Base-by-base conservation (phyloP, 371 early-diverging fungal species). In the Fennellomyces sp. region DNA sequence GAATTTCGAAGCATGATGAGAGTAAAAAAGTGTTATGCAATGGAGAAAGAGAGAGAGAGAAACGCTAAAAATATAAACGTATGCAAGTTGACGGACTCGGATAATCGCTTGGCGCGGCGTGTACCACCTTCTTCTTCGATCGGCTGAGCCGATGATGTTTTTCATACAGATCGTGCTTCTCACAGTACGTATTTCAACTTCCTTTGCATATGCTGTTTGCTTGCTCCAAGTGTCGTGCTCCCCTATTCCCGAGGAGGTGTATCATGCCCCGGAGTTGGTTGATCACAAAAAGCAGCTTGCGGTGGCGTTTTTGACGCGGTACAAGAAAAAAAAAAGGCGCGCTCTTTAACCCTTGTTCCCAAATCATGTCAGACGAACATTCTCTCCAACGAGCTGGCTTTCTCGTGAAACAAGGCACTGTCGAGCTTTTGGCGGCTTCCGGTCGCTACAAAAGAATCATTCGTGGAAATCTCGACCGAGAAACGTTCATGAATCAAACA, bases 1-100 rank as follows among this genome's bases (percentile, higher is more conserved):
- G 69, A 68, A 28, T 68, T 68, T 21, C 54, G 51, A 30, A 68
- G 51, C 69, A 68, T 68, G 57, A 35, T 67, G 53, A 67, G n/a
- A 35, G 23, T 21, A 23, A 25, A 5, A 45, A 45, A 21, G 10
- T 23, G 38, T 53, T 31, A 49, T 19, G 19, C 30, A 33, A 45
- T 45, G 27, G 48, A 29, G 35, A 50, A 36, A 27, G 17, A 38
- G 45, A 36, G n/a, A 52, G 10, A 19, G 23, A 35, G 25, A 35
- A 21, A 28, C 27, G 33, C 15, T 31, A 30, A 30, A 52, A 52
- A n/a, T n/a, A n/a, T n/a, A n/a, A n/a, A n/a, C n/a, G n/a, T 31
- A 52, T 33, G 52, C 33, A 35, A 45, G 45, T 45, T 23, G 45
- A 45, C 45, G 45, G 45, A 45, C 1, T 4, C 52, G 52, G 52